phyloP scores from a whole-genome alignment of 2,329 filamentous ascomycete species.

The Fusarium pseudograminearum region DNA sequence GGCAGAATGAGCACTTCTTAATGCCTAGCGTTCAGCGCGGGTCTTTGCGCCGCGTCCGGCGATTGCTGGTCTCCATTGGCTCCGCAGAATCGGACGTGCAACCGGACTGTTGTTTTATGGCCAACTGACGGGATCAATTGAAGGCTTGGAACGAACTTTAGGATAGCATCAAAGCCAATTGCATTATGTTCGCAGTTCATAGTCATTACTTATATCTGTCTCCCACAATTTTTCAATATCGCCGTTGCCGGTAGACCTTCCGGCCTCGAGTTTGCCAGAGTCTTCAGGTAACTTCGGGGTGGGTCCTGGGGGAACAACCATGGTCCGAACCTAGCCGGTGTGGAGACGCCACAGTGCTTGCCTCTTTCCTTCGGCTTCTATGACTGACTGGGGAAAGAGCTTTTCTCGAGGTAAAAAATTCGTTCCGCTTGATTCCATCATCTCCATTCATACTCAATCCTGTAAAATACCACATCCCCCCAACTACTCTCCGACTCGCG shows the following conservation, averaged over 20 bases:
- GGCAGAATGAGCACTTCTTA: slow-evolving; percentile 15
- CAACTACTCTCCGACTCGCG: slow-evolving; percentile 51
- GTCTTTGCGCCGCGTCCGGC: slow-evolving; percentile 27
- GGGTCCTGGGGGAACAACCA: slow-evolving; percentile 45
- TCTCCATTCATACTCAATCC: slow-evolving; percentile 41
- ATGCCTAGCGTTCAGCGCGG: slow-evolving; percentile 27
- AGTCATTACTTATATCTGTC: not conserved
- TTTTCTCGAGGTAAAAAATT: slow-evolving; percentile 56
- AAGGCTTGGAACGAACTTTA: not conserved
- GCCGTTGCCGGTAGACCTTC: slow-evolving; percentile 9
- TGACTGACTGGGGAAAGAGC: slow-evolving; percentile 49
- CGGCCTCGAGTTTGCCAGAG: slow-evolving; percentile 17
- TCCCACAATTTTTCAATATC: not conserved
- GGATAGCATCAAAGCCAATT: not conserved
- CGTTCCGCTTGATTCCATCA: slow-evolving; percentile 48
- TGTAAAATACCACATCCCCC: slow-evolving; percentile 49
- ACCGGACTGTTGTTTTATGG: not conserved
- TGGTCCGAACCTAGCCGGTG: slow-evolving; percentile 50
- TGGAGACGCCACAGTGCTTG: slow-evolving; percentile 49
- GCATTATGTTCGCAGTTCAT: not conserved
- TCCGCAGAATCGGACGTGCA: slow-evolving; percentile 18
- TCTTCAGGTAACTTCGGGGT: slow-evolving; percentile 33
- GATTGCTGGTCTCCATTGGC: slow-evolving; percentile 23
- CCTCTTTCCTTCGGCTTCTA: slow-evolving; percentile 60
- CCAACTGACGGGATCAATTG: not conserved